Conservation (phyloP, 2,329 filamentous ascomycete genomes). For the Epichloe amarillans region DNA sequence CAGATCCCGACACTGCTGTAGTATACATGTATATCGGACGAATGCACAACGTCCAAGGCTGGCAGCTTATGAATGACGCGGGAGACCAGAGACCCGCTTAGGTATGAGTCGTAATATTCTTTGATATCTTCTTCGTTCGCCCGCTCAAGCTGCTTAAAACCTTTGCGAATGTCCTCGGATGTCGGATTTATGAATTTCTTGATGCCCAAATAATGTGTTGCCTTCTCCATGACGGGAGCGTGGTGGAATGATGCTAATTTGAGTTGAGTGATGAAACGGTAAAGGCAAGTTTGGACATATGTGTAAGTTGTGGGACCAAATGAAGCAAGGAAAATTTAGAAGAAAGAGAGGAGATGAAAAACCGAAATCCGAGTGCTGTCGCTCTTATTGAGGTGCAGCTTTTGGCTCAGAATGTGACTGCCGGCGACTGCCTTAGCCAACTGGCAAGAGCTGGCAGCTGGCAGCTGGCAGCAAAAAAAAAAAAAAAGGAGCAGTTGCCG, state of each 20-base stretch:
- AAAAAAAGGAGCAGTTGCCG: background rate
- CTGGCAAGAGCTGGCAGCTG: background rate
- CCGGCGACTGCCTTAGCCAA: background rate
- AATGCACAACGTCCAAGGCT: background rate
- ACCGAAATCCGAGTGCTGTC: background rate
- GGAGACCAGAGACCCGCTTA: background rate
- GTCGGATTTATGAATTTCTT: background rate
- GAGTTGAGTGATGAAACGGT: background rate
- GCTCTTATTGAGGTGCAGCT: no score
- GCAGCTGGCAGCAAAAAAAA: no score
- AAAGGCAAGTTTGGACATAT: background rate
- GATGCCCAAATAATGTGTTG: background rate
- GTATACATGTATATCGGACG: background rate
- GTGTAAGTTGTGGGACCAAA: background rate
- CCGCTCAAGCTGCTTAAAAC: background rate
- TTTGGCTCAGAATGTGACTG: background rate
- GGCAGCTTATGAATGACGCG: background rate
- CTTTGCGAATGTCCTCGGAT: background rate
- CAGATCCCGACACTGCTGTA: background rate
- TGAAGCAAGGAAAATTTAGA: background rate
- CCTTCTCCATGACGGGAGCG: background rate
- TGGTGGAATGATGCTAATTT: background rate
- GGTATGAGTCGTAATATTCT: background rate
- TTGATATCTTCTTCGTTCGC: background rate
- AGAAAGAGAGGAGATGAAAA: background rate